Base-by-base conservation (phyloP, 2,329 filamentous ascomycete species). In the Salinomyces thailandicus region DNA sequence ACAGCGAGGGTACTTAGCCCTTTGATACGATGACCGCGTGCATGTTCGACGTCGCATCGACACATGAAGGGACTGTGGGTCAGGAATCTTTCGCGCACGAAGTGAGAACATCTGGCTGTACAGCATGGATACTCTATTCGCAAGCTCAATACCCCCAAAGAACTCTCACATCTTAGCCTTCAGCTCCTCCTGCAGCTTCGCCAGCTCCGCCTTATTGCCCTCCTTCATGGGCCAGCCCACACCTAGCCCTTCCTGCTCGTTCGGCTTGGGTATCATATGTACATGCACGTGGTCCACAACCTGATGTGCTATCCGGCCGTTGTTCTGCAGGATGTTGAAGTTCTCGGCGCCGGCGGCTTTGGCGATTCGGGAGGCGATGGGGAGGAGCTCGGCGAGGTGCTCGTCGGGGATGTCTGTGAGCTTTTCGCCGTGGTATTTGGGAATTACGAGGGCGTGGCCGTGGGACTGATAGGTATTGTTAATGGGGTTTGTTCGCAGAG, bases 211-310 rank as follows among this genome's bases (percentile, higher is more conserved):
- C 81, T 91, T 93, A 51, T 94, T 79, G 2, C 73, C 72, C 43
- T 68, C 62, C 62, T 84, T 73, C 45, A 78, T 68, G 14, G 87
- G 85, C 91, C 91, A 98, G 20, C 64, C 60, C 49, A 96, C 71
- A 4, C 73, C 77, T 35, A 98, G 67, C 5, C 91, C 91, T 59
- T 96, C 83, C 22, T 69, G 55, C 52, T 79, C 68, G 54, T 85
- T 93, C 35, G 91, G 89, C 71, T 98, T 98, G 22, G 91, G 91
- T 45, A 98, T 98, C 77, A 96, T 80, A 58, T 98, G 91, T 63
- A 98, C 89, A 33, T 50, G 46, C 77, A 91, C 89, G 66, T 98
- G 91, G 49, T 85, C 81, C 44, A 98, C 89, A 46, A 81, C 70
- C 66, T 96, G 91, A 62, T 98, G 91, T 13, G 91, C 91, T 53